Conservation (phyloP, 371 early-diverging fungal genomes). For the Mucor irregularis region DNA sequence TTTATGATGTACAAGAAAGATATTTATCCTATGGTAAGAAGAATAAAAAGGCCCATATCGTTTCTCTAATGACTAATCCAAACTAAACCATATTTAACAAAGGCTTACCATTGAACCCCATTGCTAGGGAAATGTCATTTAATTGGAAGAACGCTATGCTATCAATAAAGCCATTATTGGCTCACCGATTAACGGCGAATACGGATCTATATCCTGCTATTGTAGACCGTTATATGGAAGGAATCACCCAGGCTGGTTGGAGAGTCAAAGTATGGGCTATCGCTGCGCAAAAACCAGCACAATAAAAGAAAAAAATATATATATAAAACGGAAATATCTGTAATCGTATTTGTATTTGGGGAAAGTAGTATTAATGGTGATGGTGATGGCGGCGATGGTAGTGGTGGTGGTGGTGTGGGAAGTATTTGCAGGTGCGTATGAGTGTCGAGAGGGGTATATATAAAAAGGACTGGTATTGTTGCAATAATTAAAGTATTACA, state of each 20-base stretch:
- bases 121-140: constrained; percentile 39
- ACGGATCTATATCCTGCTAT: constrained; percentile 25
- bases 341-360: too few species aligned
- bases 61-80: not conserved
- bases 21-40: constrained; percentile 31
- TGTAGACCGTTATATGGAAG: constrained; percentile 37
- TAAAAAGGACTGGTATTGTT: too few species aligned
- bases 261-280: constrained; percentile 27
- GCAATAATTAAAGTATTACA: too few species aligned
- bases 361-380: too few species aligned
- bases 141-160: constrained; percentile 43
- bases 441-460: too few species aligned
- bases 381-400: too few species aligned
- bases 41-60: not conserved
- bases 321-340: too few species aligned
- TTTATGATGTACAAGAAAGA: constrained; percentile 22
- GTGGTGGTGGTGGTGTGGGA: too few species aligned
- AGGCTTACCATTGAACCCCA: constrained; percentile 31
- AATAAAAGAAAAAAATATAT: not conserved
- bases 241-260: constrained; percentile 36
- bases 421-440: too few species aligned
- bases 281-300: constrained; percentile 29
- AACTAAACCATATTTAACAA: not conserved
- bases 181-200: constrained; percentile 19
- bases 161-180: constrained; percentile 35